These are phyloP conservation scores for Rhytidiadelphus loreus DNA, from an alignment of 225 moss, liverwort and hornwort species.

Conservation along the genomic window DNA sequence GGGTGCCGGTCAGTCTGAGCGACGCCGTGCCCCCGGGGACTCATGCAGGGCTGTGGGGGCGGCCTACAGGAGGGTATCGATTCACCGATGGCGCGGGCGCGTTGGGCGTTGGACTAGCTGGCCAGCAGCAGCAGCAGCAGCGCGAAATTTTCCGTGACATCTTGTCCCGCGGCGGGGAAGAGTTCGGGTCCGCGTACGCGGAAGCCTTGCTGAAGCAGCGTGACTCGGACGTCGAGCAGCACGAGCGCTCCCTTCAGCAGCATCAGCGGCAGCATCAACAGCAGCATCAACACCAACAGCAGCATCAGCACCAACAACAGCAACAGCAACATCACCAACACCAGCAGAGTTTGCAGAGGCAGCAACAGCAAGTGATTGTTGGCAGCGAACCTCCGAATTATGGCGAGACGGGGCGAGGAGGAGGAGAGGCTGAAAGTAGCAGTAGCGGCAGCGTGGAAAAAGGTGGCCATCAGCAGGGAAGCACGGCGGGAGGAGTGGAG, in stretches of 20 bases:
- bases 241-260: slow-evolving; percentile 2
- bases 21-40: slow-evolving; percentile 52
- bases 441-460: slow-evolving; percentile 51
- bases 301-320: background rate
- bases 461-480: slow-evolving; percentile 20
- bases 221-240: slow-evolving; percentile 7
- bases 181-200: slow-evolving; percentile 32
- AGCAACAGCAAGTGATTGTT: slow-evolving; percentile 26
- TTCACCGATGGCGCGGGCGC: slow-evolving; percentile 31
- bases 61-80: slow-evolving; percentile 36
- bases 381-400: slow-evolving; percentile 33
- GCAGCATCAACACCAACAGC: background rate
- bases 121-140: slow-evolving; percentile 33
- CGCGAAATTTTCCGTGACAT: slow-evolving; percentile 48
- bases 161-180: slow-evolving; percentile 32
- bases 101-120: slow-evolving; percentile 24
- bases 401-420: slow-evolving; percentile 25
- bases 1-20: slow-evolving; percentile 32
- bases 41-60: slow-evolving; percentile 66
- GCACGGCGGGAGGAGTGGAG: slow-evolving; percentile 32
- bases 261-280: slow-evolving; percentile 14
- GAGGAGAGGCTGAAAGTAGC: slow-evolving; percentile 38
- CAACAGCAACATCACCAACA: slow-evolving; percentile 20
- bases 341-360: slow-evolving; percentile 21
- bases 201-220: slow-evolving; percentile 32